Base-by-base conservation (phyloP, 225 moss, liverwort and hornwort species). In the Marchantia paleacea region DNA sequence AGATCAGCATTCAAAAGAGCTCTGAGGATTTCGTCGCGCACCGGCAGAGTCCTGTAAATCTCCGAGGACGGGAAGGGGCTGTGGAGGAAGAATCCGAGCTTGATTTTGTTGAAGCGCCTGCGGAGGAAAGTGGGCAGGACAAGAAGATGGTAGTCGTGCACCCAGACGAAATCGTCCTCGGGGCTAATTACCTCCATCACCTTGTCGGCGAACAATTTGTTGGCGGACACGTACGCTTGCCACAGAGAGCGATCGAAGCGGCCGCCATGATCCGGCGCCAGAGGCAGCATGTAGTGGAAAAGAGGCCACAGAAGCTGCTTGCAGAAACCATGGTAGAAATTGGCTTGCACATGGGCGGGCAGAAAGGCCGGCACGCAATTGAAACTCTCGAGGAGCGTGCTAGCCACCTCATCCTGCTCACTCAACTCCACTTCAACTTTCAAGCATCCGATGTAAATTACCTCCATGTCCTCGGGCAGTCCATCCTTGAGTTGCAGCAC, bases 301-400 rank as follows among this genome's bases (percentile, higher is more conserved):
- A 96, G 86, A 10, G 96, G 96, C 96, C 96, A 96, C 14, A 96
- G 74, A 85, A 88, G 91, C 86, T 94, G 93, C 86, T 96, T 96
- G 80, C 96, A 96, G 76, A 96, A 96, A 8, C 96, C 96, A 55
- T 92, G 94, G 77, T 96, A 96, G 75, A 91, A 96, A 28, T 92
- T 88, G 4, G 89, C 81, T n/a, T 91, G 88, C 48, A 96, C 84
- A 1, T 80, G 88, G 55, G 89, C 12, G 0, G 92, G 88, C 22
- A 96, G 82, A 29, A 96, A 96, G 51, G 94, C 96, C 11, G 96
- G 96, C 29, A 96, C 96, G 68, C 96, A 96, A 80, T 96, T 96
- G 67, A 96, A 96, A 64, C 86, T 90, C 55, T 96, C 92, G 62
- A 96, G 81, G 25, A 96, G 79, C 3, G 81, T 86, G 31, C 87